Conservation (phyloP, 768 basidiomycete species). For the Panaeolus cyanescens region DNA sequence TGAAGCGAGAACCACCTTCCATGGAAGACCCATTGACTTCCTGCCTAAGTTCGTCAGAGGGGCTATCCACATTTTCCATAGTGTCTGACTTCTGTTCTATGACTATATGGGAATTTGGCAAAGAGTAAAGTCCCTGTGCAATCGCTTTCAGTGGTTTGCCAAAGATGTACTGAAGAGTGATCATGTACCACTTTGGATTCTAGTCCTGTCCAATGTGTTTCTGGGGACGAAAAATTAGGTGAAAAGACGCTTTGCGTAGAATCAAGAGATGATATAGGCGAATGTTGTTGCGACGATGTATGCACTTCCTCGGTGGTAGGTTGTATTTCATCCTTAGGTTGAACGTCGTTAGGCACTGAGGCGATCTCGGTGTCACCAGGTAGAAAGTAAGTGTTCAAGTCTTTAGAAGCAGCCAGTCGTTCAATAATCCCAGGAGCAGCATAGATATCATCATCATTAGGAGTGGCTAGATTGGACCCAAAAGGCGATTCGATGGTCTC, state of each 20-base stretch:
- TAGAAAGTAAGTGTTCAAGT: slow-evolving; percentile 17
- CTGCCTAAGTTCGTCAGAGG: background rate
- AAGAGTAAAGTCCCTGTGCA: slow-evolving; percentile 27
- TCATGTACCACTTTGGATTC: slow-evolving; percentile 1
- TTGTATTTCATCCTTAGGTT: background rate
- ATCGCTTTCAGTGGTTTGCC: background rate
- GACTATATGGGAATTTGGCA: slow-evolving; percentile 27
- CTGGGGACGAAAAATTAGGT: slow-evolving; percentile 4
- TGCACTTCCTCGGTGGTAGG: background rate
- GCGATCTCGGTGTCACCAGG: slow-evolving; percentile 3
- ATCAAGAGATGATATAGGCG: slow-evolving; percentile 7
- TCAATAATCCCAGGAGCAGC: slow-evolving; percentile 18
- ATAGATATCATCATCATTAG: slow-evolving; percentile 34
- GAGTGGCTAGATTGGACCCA: slow-evolving; percentile 41
- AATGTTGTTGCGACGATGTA: background rate
- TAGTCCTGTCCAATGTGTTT: slow-evolving; percentile 5
- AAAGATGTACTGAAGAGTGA: background rate
- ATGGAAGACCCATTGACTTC: background rate
- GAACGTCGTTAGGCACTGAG: background rate
- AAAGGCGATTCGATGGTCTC: slow-evolving; percentile 45
- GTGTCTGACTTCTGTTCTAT: slow-evolving; percentile 14
- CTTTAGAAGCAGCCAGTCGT: slow-evolving; percentile 15
- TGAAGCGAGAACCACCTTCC: background rate
- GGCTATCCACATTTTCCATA: slow-evolving; percentile 8
- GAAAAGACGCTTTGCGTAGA: slow-evolving; percentile 9